Base-by-base conservation (phyloP, 441 rosid genomes). In the Gossypium schwendimanii region DNA sequence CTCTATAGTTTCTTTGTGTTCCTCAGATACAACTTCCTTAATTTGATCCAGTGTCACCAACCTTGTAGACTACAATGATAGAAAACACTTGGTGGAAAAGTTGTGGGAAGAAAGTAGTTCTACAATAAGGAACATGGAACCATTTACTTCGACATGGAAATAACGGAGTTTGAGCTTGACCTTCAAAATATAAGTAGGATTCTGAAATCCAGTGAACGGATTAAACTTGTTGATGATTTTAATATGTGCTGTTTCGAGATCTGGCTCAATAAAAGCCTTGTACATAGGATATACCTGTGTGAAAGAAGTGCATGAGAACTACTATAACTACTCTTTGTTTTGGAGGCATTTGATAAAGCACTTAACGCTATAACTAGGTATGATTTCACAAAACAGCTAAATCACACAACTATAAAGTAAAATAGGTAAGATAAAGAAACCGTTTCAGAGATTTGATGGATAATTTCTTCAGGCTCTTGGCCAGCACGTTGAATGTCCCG, bases 231-330 rank as follows among this genome's bases (percentile, higher is more conserved):
- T 94, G 76, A 79, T 86, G 75, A 94, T 92, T 83, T 92, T 94
- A 33, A 94, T 89, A 54, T 94, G 99, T 33, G 99, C 99, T 39
- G 98, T 92, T 83, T 81, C 85, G 73, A 94, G 94, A 83, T 94
- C 98, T 47, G 98, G 99, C 87, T 92, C 99, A 70, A 94, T 92
- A 83, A 91, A 91, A 52, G 99, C 99, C 86, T 94, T 92, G 84
- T 94, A 94, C 99, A 92, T 94, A 10, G 99, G 99, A 82, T 92
- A 92, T 53, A 95, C 96, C 98, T 92, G 85, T 15, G 68, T 55
- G 52, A 57, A 76, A 54, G 69, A 77, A 73, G 44, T 59, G 9
- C 54, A 64, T 59, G 47, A 63, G 64, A 77, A 66, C 39, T 17
- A 60, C 15, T 4, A 52, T 47, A 15, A 67, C 10, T 26, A 33